Evolutionary conservation across 108 stramenopile genomes (phyloP), one percentile per base, ranked within the genome.

Genomic region (Aurantiochytrium sp.): DNA sequence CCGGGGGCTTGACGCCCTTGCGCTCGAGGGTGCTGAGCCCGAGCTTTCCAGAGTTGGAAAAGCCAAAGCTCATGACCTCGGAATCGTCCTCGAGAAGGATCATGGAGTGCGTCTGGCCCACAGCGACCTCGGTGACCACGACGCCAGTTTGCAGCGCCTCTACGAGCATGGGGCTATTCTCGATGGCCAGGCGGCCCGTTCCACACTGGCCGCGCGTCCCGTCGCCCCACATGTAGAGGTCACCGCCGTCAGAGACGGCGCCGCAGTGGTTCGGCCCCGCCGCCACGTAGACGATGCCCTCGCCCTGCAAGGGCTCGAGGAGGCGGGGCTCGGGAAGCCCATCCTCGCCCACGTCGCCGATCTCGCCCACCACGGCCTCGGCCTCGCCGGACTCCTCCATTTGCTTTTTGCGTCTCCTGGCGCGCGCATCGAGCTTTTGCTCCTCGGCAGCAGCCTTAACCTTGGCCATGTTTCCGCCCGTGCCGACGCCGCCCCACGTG

Each of bases 401-500:
- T 68, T 69, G 59, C 5, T 55, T 69, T 24, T 17, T 27, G 1
- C 36, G 41, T 10, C 81, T 8, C 22, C 68, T 8, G 4, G 68
- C 55, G 12, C 31, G 22, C 4, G 41, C 73, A 8, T 68, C 52
- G 52, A 73, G 21, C 52, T 19, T 52, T 45, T 22, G 31, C 3
- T 69, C 36, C 54, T 37, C 55, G 4, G 32, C n/a, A 31, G 37
- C 81, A 41, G 27, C 73, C 15, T 42, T 39, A 0, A 17, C 22
- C 22, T 48, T 27, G 3, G 37, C 24, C 30, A 12, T 68, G 54
- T 55, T 90, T 73, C 55, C 53, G 4, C 93, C 94, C 32, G 89
- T 88, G 37, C 94, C 95, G 5, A 59, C 87, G 5, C 92, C 94
- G 53, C 95, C 95, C 95, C 95, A 96, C 24, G 91, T 87, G 36